Base-by-base conservation (phyloP, 202 grass and related monocot species). In the Miscanthus sacchariflorus region DNA sequence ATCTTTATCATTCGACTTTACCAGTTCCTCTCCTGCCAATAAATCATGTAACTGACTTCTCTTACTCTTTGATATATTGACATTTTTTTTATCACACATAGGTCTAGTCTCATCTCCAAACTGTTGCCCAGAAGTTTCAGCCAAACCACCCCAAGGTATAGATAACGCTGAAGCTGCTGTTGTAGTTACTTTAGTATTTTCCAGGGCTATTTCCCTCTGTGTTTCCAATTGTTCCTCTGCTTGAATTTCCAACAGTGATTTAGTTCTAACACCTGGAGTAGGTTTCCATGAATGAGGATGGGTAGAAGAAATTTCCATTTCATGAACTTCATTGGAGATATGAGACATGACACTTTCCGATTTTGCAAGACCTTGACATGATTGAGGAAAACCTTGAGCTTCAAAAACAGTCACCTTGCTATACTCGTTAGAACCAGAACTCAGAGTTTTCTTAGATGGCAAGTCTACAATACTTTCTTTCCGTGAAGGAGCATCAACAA, bases 221-320 rank as follows among this genome's bases (percentile, higher is more conserved):
- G 87, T 76, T 84, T 86, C 72, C 70, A 95, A 50, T 72, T 89
- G 91, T 88, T 99, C 97, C 86, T 97, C 94, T 54, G 90, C 91
- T 89, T 99, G 93, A 88, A 99, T 99, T 90, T 97, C 87, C 45
- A 92, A 85, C 44, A 97, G 49, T 77, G 97, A 97, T 90, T 95
- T 97, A 38, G 91, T 87, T 38, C 87, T 93, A 24, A 89, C 81
- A 39, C 87, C 91, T 36, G 90, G 70, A 70, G 93, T 80, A 74
- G 88, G 73, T 91, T 97, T 99, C 97, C 97, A 99, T 48, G 80
- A 87, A 30, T 74, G 87, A 73, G 83, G 19, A 46, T 87, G 68
- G 54, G 33, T 66, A 56, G 21, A 79, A 70, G 83, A 83, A 49
- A 87, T 80, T 70, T 88, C 86, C 58, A 85, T 68, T 77, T 85